A percentile compares a stretch with the other conserved stretches of the same genome.
Evolutionary conservation across 768 basidiomycete genomes (phyloP).

Genomic region (Tylopilus rubrobrunneus): DNA sequence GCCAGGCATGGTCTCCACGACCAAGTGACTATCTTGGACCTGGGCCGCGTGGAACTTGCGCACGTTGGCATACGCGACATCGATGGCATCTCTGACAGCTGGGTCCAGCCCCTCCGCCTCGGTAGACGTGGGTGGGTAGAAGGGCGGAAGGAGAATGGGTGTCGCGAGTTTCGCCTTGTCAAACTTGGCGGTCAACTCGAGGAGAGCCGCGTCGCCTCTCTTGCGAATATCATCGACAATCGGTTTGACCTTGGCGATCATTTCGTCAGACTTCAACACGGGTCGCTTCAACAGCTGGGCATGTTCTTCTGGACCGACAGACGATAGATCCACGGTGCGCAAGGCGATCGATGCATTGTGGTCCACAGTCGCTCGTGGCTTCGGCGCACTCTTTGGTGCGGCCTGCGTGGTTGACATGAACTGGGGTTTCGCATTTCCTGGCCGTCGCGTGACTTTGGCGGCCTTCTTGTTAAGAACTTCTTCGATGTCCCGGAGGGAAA

Average conservation of each 20-base stretch:
- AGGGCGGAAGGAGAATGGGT: constrained; percentile 78
- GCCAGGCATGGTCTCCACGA: constrained; percentile 97
- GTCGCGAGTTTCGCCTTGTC: constrained; percentile 74
- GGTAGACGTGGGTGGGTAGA: constrained; percentile 38
- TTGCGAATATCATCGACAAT: constrained; percentile 86
- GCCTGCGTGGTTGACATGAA: constrained; percentile 39
- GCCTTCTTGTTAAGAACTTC: constrained; percentile 80
- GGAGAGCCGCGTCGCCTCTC: constrained; percentile 82
- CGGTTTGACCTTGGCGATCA: constrained; percentile 84
- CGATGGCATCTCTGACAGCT: constrained; percentile 75
- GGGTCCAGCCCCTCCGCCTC: constrained; percentile 58
- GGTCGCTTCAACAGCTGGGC: constrained; percentile 77
- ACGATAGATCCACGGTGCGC: constrained; percentile 64
- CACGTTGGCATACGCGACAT: constrained; percentile 88
- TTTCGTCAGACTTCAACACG: constrained; percentile 63
- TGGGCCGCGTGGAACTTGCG: constrained; percentile 90
- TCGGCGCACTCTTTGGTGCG: constrained; percentile 28
- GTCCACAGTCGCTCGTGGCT: constrained; percentile 22
- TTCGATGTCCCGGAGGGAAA: constrained; percentile 81
- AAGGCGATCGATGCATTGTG: constrained; percentile 61
- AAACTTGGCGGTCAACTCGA: constrained; percentile 89
- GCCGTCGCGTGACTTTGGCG: constrained; percentile 77
- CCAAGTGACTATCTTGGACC: constrained; percentile 60
- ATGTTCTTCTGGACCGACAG: constrained; percentile 49
- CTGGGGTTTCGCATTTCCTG: constrained; percentile 90